Percentiles rank a stretch among this genome's conserved stretches.
Conservation (phyloP, 345 rosid genomes). For the Mercurialis annua region DNA sequence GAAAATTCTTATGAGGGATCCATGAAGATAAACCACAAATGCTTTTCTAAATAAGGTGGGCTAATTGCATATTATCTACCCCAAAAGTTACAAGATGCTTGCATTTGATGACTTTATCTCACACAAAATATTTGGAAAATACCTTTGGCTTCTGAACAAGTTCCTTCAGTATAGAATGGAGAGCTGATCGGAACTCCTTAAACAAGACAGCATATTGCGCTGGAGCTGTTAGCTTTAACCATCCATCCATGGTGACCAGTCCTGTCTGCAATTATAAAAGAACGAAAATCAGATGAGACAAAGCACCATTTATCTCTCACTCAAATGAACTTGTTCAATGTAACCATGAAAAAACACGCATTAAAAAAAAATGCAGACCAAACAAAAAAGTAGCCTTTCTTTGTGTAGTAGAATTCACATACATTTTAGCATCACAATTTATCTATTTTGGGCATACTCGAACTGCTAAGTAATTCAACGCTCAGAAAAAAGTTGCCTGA, state of each 20-base stretch:
- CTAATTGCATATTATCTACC: too few species aligned
- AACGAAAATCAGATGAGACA: neutral
- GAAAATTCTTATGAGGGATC: too few species aligned
- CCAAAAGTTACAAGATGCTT: neutral
- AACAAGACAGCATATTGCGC: constrained; percentile 93
- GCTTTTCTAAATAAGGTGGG: too few species aligned
- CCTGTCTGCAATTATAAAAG: constrained; percentile 48
- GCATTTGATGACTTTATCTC: neutral
- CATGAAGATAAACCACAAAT: too few species aligned
- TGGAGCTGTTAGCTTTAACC: constrained; percentile 81
- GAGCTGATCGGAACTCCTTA: constrained; percentile 73
- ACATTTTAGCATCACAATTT: neutral
- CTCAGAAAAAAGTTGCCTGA: neutral
- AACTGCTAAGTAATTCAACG: neutral
- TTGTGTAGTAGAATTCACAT: neutral
- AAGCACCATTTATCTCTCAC: neutral
- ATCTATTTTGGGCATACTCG: neutral
- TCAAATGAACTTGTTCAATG: neutral
- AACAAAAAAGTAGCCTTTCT: neutral
- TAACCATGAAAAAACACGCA: neutral
- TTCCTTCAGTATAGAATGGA: constrained; percentile 59
- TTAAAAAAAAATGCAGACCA: neutral
- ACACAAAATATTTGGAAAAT: neutral
- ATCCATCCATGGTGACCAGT: constrained; percentile 66
- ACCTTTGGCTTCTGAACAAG: constrained; percentile 84